Evolutionary conservation across 768 basidiomycete species (phyloP).

Genomic region (Pisolithus sp.): DNA sequence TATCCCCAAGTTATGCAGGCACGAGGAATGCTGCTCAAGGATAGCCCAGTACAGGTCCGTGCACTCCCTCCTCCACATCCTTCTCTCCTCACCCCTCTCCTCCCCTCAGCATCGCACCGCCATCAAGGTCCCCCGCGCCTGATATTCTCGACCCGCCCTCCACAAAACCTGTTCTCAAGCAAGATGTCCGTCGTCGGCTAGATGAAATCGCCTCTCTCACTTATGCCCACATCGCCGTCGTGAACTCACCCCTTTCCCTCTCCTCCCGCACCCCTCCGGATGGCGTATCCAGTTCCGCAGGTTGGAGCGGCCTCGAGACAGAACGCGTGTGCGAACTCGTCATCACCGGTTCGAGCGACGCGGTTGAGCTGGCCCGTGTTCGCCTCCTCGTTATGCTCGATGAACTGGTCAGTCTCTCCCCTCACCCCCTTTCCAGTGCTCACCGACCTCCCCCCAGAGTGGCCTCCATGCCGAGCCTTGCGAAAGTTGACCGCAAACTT

Average conservation of each 20-base stretch:
- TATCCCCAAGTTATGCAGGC: conserved; percentile 92
- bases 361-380: conserved; percentile 87
- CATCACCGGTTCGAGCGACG: conserved; percentile 81
- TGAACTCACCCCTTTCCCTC: conserved; percentile 74
- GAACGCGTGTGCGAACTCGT: conserved; percentile 92
- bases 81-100: conserved; percentile 10
- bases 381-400: conserved; percentile 90
- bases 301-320: conserved; percentile 88
- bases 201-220: conserved; percentile 93
- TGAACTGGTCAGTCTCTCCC: conserved; percentile 64
- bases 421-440: too few relatives aligned
- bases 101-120: conserved; percentile 66
- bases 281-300: conserved; percentile 68
- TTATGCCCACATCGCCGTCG: conserved; percentile 88
- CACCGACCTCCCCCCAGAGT: conserved; percentile 41
- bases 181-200: conserved; percentile 75
- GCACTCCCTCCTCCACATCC: conserved; percentile 1
- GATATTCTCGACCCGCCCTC: conserved; percentile 87
- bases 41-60: conserved; percentile 77
- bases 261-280: conserved; percentile 73
- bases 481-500: conserved; percentile 92
- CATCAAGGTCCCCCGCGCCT: conserved; percentile 86
- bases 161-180: conserved; percentile 73
- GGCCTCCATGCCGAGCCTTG: conserved; percentile 86
- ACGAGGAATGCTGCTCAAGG: conserved; percentile 82